Conservation (phyloP, 2,329 filamentous ascomycete genomes). For the Fusarium sp. region DNA sequence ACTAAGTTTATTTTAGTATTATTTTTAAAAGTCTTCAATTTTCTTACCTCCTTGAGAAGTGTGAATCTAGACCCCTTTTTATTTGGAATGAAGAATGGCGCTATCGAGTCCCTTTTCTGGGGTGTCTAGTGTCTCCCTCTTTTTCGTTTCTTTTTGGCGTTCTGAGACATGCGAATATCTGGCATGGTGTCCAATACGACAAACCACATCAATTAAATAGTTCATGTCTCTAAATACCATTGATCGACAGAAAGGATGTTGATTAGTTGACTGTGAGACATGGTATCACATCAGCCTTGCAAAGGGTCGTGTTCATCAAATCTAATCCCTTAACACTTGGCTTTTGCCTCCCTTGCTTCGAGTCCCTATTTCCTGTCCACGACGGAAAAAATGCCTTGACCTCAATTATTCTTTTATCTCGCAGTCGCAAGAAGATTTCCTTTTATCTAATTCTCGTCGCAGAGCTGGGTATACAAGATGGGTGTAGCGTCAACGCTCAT, state of each 20-base stretch:
- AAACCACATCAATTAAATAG: neutral
- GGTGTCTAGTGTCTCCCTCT: neutral
- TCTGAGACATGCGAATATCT: neutral
- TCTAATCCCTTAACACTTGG: neutral
- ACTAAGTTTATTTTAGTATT: neutral
- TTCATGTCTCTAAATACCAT: neutral
- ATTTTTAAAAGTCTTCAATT: neutral
- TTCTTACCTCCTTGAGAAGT: neutral
- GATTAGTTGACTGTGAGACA: neutral
- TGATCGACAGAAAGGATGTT: neutral
- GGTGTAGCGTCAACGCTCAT: neutral
- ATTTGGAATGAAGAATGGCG: neutral
- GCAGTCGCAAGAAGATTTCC: rapidly evolving
- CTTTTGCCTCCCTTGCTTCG: neutral
- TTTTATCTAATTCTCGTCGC: neutral
- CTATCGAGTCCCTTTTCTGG: neutral
- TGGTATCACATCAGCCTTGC: slow-evolving; percentile 4
- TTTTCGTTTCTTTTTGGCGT: neutral
- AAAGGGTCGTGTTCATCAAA: neutral
- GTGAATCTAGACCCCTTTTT: neutral
- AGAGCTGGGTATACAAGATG: neutral
- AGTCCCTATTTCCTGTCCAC: neutral
- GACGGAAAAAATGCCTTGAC: neutral
- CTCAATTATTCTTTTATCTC: neutral
- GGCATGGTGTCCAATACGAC: neutral